phyloP scores from a whole-genome alignment of 495 filamentous ascomycete species.

The Schizothecium vesticola region DNA sequence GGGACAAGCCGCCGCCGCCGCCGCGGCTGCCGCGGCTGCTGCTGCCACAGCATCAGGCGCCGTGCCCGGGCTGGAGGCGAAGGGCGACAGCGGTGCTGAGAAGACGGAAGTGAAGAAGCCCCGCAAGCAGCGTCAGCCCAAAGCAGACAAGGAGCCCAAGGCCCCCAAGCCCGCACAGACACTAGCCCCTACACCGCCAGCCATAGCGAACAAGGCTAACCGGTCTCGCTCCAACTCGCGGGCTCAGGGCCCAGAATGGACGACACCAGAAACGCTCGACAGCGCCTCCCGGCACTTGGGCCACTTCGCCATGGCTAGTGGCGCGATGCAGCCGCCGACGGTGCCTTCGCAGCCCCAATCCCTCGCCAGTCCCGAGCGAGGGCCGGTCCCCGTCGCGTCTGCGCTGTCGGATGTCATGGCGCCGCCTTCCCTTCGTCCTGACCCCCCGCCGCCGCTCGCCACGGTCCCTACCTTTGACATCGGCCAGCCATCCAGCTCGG shows the following conservation, averaged over 20 bases:
- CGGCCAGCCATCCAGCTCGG: constrained; percentile 31
- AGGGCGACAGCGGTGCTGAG: constrained; percentile 50
- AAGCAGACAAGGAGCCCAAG: constrained; percentile 35
- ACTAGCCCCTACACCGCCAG: constrained; percentile 39
- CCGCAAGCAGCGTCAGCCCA: constrained; percentile 43
- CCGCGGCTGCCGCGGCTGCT: constrained; percentile 3
- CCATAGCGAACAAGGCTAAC: constrained; percentile 28
- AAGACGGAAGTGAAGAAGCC: constrained; percentile 48
- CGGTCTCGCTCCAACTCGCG: constrained; percentile 44
- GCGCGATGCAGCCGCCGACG: constrained; percentile 37
- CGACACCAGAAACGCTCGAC: constrained; percentile 29
- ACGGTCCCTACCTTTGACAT: constrained; percentile 39
- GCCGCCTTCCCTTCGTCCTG: constrained; percentile 45
- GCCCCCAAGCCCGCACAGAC: constrained; percentile 29
- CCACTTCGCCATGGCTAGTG: constrained; percentile 33
- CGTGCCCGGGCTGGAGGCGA: constrained; percentile 19
- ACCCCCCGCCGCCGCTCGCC: constrained; percentile 35
- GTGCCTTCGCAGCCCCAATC: constrained; percentile 28
- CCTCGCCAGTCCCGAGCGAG: constrained; percentile 35
- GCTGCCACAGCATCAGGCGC: constrained; percentile 20
- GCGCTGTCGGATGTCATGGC: constrained; percentile 46
- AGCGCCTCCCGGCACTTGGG: constrained; percentile 20
- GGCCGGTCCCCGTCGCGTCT: constrained; percentile 24
- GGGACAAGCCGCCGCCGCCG: constrained; percentile 42
- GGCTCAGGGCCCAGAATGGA: constrained; percentile 36